phyloP scores from a whole-genome alignment of 495 filamentous ascomycete species.

The Hyaloscypha variabilis region DNA sequence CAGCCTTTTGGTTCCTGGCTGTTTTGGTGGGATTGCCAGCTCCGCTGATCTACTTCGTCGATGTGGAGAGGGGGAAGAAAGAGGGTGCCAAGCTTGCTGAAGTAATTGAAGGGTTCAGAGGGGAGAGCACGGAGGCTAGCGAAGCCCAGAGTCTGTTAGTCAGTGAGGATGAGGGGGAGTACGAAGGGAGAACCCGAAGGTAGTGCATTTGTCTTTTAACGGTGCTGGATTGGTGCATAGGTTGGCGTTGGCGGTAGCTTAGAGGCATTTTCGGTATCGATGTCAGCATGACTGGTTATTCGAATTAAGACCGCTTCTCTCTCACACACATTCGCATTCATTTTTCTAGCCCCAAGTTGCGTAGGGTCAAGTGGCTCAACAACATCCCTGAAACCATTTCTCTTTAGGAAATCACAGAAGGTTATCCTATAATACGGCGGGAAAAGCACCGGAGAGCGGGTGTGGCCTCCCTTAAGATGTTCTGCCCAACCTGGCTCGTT shows the following conservation, averaged over 20 bases:
- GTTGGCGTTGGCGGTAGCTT: not conserved
- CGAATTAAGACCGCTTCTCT: not conserved
- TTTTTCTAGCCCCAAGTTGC: no score
- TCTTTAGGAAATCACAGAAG: no score
- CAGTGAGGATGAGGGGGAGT: conserved; percentile 22
- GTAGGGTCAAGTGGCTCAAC: no score
- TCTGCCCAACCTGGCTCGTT: no score
- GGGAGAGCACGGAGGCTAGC: conserved; percentile 17
- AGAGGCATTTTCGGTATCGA: not conserved
- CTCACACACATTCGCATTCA: no score
- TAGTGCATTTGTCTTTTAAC: conserved; percentile 4
- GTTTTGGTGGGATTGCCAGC: conserved; percentile 79
- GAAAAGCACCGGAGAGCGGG: no score
- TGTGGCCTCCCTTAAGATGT: no score
- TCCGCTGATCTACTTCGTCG: conserved; percentile 80
- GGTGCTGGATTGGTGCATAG: conserved; percentile 5
- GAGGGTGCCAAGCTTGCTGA: conserved; percentile 74
- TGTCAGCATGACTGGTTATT: not conserved
- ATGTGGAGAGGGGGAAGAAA: conserved; percentile 85
- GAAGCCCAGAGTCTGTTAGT: conserved; percentile 15
- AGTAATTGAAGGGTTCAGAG: conserved; percentile 62
- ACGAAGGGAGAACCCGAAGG: not conserved
- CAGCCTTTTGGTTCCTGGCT: conserved; percentile 91
- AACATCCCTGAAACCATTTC: no score
- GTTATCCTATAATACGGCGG: no score